Evolutionary conservation across 768 basidiomycete genomes (phyloP), one percentile per base, ranked within the genome.

Genomic region (Lyophyllum atratum): DNA sequence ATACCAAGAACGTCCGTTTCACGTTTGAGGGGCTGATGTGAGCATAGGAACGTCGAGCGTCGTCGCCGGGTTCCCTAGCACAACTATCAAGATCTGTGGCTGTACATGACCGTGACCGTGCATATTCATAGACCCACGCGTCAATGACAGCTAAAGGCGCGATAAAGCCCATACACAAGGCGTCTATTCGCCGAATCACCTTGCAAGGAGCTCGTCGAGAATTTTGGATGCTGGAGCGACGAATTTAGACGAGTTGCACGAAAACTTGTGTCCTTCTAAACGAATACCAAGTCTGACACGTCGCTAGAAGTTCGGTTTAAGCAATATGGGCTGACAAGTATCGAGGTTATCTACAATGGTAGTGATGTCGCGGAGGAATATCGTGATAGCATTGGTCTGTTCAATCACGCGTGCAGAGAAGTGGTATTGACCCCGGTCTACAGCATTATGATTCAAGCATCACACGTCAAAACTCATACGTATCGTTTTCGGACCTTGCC

Each of bases 161-260:
- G 44, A 82, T 83, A 47, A 78, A 76, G 58, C 78, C 87, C 5
- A 94, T 98, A 61, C 93, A 95, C 65, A 72, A 75, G 2, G 71
- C 80, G 4, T 92, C 95, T 3, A 79, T 95, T 10, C 97, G 98
- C 70, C 80, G 84, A 52, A 92, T 99, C 52, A 92, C 95, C 0
- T 93, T 93, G 2, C 95, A 99, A 98, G 69, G 97, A 99, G 70
- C 84, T 98, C 8, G 84, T 99, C 2, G 97, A 99, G 73, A 99
- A 99, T 69, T 56, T 75, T 98, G 26, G 97, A 99, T 70, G 95
- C 97, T 1, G 90, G 90, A 0, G 92, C 95, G 0, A 94, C 90
- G 0, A 85, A 74, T 61, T 84, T 99, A 40, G 95, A 95, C 92
- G 44, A 28, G 86, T 65, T 6, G 39, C 39, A 21, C 25, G 9